These are phyloP conservation scores for Apiotrichum sp. DNA, from an alignment of 1,284 basidiomycete species.

Conservation along the genomic window DNA sequence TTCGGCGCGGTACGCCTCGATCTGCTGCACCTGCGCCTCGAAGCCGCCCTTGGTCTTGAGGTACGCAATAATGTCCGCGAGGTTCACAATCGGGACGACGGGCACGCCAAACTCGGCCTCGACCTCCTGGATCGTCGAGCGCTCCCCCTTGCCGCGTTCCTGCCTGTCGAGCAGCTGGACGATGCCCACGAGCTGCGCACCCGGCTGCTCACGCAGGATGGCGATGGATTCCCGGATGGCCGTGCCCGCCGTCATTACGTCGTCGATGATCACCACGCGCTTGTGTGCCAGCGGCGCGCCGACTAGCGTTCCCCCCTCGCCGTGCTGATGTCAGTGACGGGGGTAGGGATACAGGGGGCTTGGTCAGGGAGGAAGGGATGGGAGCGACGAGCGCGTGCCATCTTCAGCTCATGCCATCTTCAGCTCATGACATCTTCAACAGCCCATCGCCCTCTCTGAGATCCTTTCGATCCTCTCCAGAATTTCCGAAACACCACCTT, in stretches of 20 bases:
- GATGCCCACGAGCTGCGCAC: slow-evolving; percentile 81
- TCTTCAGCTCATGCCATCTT: too few relatives aligned
- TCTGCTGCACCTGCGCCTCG: slow-evolving; percentile 60
- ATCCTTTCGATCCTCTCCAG: too few relatives aligned
- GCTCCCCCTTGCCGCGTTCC: slow-evolving; percentile 63
- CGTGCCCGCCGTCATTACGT: slow-evolving; percentile 95
- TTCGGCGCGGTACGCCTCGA: slow-evolving; percentile 72
- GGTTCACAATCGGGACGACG: slow-evolving; percentile 67
- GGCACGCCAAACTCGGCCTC: slow-evolving; percentile 64
- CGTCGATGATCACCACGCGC: slow-evolving; percentile 86
- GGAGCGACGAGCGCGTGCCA: too few relatives aligned
- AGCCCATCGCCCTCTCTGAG: too few relatives aligned
- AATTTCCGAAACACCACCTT: too few relatives aligned
- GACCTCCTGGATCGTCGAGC: slow-evolving; percentile 79
- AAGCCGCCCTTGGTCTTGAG: slow-evolving; percentile 61
- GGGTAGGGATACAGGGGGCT: not conserved
- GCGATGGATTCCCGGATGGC: slow-evolving; percentile 77
- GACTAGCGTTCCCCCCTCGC: slow-evolving; percentile 91
- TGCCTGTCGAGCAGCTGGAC: slow-evolving; percentile 84
- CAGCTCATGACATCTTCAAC: too few relatives aligned
- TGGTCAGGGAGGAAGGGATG: not conserved
- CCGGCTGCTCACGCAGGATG: slow-evolving; percentile 58
- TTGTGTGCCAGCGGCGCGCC: slow-evolving; percentile 75
- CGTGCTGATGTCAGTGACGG: slow-evolving; percentile 53
- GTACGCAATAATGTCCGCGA: slow-evolving; percentile 81